Evolutionary conservation across 2,329 filamentous ascomycete species (phyloP).

Genomic region (Podosphaera leucotricha): DNA sequence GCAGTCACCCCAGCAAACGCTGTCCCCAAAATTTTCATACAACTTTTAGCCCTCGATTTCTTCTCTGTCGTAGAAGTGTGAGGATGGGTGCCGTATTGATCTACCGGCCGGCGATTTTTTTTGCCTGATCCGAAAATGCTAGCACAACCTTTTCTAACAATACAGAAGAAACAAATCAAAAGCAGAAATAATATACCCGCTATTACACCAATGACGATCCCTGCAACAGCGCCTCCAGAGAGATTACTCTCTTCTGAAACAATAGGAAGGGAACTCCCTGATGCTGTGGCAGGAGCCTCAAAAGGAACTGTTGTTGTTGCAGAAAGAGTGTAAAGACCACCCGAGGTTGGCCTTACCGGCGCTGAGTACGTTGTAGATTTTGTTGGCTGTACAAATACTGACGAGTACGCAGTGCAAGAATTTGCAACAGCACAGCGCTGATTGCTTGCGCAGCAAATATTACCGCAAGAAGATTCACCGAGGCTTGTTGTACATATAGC

Average conservation of each 20-base stretch:
- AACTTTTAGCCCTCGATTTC: conserved; percentile 27
- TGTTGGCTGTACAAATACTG: conserved; percentile 1
- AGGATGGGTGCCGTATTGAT: conserved; percentile 30
- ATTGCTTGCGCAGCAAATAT: conserved; percentile 44
- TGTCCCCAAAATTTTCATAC: conserved; percentile 24
- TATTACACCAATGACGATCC: conserved; percentile 55
- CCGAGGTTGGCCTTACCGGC: conserved; percentile 29
- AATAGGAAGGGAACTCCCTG: conserved; percentile 16
- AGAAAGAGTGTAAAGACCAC: conserved; percentile 24
- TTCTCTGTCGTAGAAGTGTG: conserved; percentile 19
- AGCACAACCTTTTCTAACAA: conserved; percentile 36
- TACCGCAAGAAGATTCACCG: conserved; percentile 38
- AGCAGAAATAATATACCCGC: conserved; percentile 42
- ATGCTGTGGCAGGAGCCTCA: conserved; percentile 27
- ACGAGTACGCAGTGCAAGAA: conserved; percentile 7
- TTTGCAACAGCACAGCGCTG: conserved; percentile 34
- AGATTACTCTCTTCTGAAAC: conserved; percentile 17
- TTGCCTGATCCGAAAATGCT: conserved; percentile 33
- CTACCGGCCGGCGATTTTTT: conserved; percentile 27
- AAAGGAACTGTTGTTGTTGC: conserved; percentile 24
- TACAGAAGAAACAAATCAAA: conserved; percentile 54
- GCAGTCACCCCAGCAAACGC: conserved; percentile 13
- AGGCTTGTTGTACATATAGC: conserved; percentile 27
- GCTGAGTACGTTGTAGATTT: conserved; percentile 14
- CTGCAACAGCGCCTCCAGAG: conserved; percentile 52